These are phyloP conservation scores for Cyberlindnera maritima DNA, from an alignment of 805 yeast genomes.

Conservation along the genomic window DNA sequence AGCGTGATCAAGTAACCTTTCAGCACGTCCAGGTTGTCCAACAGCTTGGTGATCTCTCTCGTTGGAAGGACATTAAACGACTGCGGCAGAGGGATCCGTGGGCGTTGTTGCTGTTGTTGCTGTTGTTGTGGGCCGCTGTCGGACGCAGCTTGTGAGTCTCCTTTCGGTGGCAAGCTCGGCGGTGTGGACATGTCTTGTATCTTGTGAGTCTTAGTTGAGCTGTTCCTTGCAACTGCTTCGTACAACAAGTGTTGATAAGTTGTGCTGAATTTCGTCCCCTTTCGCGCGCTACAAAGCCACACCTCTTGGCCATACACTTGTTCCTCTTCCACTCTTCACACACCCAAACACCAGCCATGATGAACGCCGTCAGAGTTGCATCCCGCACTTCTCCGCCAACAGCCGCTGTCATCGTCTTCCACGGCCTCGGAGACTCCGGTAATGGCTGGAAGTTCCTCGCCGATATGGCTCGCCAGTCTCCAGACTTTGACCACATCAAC, in stretches of 20 bases:
- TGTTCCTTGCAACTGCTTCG: no score
- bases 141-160: background rate
- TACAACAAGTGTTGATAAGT: no score
- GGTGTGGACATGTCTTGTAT: slow-evolving; percentile 6
- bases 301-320: no score
- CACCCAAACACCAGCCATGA: slow-evolving; percentile 8
- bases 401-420: slow-evolving; percentile 73
- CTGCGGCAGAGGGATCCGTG: slow-evolving; percentile 19
- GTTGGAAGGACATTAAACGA: slow-evolving; percentile 22
- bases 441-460: slow-evolving; percentile 86
- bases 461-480: slow-evolving; percentile 47
- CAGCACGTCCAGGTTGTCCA: slow-evolving; percentile 20
- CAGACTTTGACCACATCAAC: slow-evolving; percentile 52
- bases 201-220: background rate
- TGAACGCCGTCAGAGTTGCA: slow-evolving; percentile 32
- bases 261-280: background rate
- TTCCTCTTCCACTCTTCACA: background rate
- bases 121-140: slow-evolving; percentile 3
- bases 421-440: slow-evolving; percentile 92
- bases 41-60: slow-evolving; percentile 23
- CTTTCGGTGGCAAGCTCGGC: slow-evolving; percentile 20
- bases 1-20: slow-evolving; percentile 29
- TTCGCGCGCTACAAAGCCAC: background rate
- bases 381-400: slow-evolving; percentile 39
- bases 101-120: slow-evolving; percentile 7